phyloP scores from a whole-genome alignment of 768 basidiomycete species.

The Pleurotus djamor region DNA sequence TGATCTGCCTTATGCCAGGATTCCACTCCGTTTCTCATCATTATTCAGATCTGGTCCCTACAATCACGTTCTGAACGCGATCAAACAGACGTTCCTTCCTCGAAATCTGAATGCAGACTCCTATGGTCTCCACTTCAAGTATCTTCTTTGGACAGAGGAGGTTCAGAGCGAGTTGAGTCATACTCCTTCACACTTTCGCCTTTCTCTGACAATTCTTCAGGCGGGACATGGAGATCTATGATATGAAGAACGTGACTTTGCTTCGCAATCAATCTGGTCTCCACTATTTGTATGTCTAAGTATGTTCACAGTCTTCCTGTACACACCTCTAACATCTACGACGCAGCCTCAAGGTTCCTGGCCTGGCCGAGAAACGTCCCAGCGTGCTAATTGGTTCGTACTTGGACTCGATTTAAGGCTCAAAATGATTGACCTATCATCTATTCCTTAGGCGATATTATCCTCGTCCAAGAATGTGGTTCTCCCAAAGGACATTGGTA shows the following conservation, averaged over 20 bases:
- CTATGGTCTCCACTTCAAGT: constrained; percentile 43
- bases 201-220: constrained; percentile 17
- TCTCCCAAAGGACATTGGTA: constrained; percentile 27
- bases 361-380: constrained; percentile 56
- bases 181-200: background rate
- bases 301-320: background rate
- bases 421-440: background rate
- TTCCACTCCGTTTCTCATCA: constrained; percentile 31
- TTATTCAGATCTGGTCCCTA: constrained; percentile 29
- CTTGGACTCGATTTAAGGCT: background rate
- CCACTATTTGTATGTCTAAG: constrained; percentile 38
- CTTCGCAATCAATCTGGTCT: constrained; percentile 24
- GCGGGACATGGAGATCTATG: constrained; percentile 34
- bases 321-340: background rate
- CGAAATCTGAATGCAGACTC: constrained; percentile 28
- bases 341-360: constrained; percentile 46
- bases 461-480: constrained; percentile 27
- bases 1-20: constrained; percentile 31
- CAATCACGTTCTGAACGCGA: constrained; percentile 8
- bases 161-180: constrained; percentile 38
- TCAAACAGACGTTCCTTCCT: constrained; percentile 34
- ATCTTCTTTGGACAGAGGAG: constrained; percentile 48
- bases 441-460: constrained; percentile 30
- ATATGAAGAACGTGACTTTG: constrained; percentile 32
- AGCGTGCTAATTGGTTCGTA: constrained; percentile 46